Conservation (phyloP, 768 basidiomycete genomes). For the Pleurotus pulmonarius region DNA sequence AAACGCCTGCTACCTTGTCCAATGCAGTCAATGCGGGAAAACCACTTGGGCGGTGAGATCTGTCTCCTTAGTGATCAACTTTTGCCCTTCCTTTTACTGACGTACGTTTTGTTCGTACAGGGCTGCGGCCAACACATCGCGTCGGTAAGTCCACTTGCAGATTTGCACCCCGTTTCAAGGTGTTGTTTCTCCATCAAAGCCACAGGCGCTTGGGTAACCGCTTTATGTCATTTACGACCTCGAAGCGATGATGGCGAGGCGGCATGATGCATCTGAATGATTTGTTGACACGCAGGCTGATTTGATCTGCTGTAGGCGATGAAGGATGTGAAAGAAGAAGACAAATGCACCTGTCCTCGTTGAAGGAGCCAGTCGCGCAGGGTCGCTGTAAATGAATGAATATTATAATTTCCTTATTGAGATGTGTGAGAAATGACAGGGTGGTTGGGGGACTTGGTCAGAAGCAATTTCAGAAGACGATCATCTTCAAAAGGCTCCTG, state of each 20-base stretch:
- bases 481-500: slow-evolving; percentile 29
- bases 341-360: slow-evolving; percentile 39
- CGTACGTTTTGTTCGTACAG: slow-evolving; percentile 41
- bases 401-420: neutral
- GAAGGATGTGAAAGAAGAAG: slow-evolving; percentile 41
- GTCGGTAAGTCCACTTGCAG: slow-evolving; percentile 37
- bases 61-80: slow-evolving; percentile 16
- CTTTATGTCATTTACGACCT: neutral
- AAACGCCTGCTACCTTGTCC: slow-evolving; percentile 52
- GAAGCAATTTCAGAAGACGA: slow-evolving; percentile 24
- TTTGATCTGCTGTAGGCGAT: slow-evolving; percentile 35
- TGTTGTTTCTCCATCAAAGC: neutral
- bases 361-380: neutral
- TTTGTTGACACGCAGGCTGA: neutral
- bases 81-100: slow-evolving; percentile 16
- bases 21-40: slow-evolving; percentile 63
- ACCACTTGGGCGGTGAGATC: slow-evolving; percentile 63
- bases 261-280: neutral
- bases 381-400: neutral
- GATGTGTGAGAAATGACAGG: slow-evolving; percentile 6
- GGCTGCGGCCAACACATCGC: slow-evolving; percentile 71
- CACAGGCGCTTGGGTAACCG: neutral
- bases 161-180: slow-evolving; percentile 9
- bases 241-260: neutral
- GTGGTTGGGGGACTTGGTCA: slow-evolving; percentile 22